A percentile compares a stretch with the other conserved stretches of the same genome.
These are phyloP conservation scores for Exophiala phaeomuriformis DNA, from an alignment of 2,329 filamentous ascomycete species.

Conservation along the genomic window DNA sequence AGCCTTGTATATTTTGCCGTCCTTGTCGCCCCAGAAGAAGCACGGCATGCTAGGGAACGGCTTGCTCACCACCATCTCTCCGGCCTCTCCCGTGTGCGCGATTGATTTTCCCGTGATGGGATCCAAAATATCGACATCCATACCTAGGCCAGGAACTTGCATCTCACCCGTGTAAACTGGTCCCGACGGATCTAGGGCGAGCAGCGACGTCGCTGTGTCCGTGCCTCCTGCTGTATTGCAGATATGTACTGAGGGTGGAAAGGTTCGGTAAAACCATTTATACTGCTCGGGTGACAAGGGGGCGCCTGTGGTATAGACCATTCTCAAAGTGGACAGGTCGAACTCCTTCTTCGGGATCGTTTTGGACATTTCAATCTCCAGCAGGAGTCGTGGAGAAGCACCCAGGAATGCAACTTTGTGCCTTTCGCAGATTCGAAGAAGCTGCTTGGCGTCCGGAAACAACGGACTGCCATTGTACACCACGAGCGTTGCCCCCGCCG, in stretches of 20 bases:
- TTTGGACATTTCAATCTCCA: constrained; percentile 33
- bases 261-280: constrained; percentile 40
- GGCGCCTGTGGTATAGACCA: constrained; percentile 41
- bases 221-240: constrained; percentile 42
- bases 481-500: constrained; percentile 36
- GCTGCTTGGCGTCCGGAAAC: constrained; percentile 33
- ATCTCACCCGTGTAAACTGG: constrained; percentile 41
- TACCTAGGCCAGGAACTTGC: constrained; percentile 29
- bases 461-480: constrained; percentile 40
- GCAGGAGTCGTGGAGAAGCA: constrained; percentile 38
- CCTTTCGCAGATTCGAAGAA: constrained; percentile 33
- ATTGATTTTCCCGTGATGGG: constrained; percentile 5
- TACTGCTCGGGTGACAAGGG: constrained; percentile 39
- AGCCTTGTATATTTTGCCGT: constrained; percentile 47
- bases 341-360: constrained; percentile 24
- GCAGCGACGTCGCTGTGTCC: constrained; percentile 30
- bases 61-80: constrained; percentile 64
- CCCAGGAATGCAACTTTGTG: constrained; percentile 38
- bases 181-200: constrained; percentile 37
- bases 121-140: constrained; percentile 17
- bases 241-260: constrained; percentile 34
- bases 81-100: constrained; percentile 49
- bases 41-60: constrained; percentile 71
- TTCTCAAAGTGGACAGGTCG: constrained; percentile 36
- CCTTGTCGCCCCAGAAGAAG: constrained; percentile 51